Base-by-base conservation (phyloP, 2,329 filamentous ascomycete species). In the Parastagonospora nodorum region DNA sequence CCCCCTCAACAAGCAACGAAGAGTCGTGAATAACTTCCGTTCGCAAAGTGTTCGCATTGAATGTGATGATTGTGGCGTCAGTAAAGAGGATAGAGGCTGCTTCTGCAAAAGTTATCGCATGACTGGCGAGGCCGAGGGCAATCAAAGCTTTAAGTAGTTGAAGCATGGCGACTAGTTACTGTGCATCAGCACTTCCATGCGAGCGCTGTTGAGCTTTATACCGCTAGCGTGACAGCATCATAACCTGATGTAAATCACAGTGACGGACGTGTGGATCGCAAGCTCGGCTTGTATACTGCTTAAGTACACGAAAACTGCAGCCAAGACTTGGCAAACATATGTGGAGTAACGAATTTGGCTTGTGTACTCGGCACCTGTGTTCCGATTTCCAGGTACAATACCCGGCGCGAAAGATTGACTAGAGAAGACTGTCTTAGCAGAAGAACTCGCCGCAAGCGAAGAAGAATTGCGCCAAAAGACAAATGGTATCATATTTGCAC, bases 21-120 rank as follows among this genome's bases (percentile, higher is more conserved):
- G 75, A 75, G 45, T 78, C 67, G 30, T 70, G 69, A 32, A 78
- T 64, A 2, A 80, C 65, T 11, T 69, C 14, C 7, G 37, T 39
- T 16, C 19, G 8, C 60, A 11, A 78, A 64, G 7, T 63, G 59
- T 42, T 76, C 58, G 14, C 57, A 53, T 78, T 67, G 49, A 75
- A 79, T n/a, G 70, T 69, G 42, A 79, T 65, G 39, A 79, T 73
- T 14, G 77, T 79, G 15, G 72, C 77, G 30, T 46, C 55, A 2
- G 53, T 36, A 30, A 55, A 50, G 15, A 55, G 50, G 8, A 28
- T 9, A 3, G 37, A 39, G 5, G 19, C 37, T n/a, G 37, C 37
- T 12, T 39, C 19, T 5, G 19, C 37, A 10, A 12, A 24, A 10
- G 16, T 12, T 8, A 39, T n/a, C 4, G 37, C 37, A 2, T 39